A percentile compares a stretch with the other conserved stretches of the same genome.
These are phyloP conservation scores for Russula earlei DNA, from an alignment of 768 basidiomycete species.

Conservation along the genomic window DNA sequence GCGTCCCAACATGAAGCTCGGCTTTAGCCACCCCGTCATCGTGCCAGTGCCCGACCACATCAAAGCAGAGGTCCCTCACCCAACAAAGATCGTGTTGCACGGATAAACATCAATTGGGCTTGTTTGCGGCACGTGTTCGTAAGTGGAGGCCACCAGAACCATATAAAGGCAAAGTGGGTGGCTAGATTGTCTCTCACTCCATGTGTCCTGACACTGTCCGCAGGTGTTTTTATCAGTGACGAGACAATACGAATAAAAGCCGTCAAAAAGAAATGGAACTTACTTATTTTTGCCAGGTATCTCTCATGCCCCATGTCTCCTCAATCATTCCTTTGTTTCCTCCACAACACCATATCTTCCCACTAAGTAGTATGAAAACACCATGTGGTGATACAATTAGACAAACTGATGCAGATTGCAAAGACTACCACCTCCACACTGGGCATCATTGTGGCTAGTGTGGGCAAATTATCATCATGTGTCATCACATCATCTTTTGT, in stretches of 20 bases:
- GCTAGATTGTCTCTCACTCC: background rate
- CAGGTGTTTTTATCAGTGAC: conserved; percentile 89
- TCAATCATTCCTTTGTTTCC: too few species aligned
- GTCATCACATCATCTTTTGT: too few species aligned
- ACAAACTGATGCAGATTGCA: too few species aligned
- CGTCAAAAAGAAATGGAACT: conserved; percentile 87
- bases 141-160: conserved; percentile 86
- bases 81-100: conserved; percentile 83
- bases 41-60: conserved; percentile 79
- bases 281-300: conserved; percentile 1
- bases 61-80: conserved; percentile 64
- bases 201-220: background rate
- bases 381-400: background rate
- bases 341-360: too few species aligned
- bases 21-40: conserved; percentile 80
- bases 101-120: conserved; percentile 80
- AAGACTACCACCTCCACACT: too few species aligned
- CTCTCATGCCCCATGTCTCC: too few species aligned
- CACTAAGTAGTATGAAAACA: background rate
- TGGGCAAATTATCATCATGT: background rate
- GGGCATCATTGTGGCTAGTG: too few species aligned
- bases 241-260: conserved; percentile 88
- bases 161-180: conserved; percentile 91
- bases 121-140: conserved; percentile 82
- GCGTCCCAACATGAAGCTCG: conserved; percentile 83